phyloP scores from a whole-genome alignment of 768 basidiomycete genomes.

The Rhodotorula paludigena region DNA sequence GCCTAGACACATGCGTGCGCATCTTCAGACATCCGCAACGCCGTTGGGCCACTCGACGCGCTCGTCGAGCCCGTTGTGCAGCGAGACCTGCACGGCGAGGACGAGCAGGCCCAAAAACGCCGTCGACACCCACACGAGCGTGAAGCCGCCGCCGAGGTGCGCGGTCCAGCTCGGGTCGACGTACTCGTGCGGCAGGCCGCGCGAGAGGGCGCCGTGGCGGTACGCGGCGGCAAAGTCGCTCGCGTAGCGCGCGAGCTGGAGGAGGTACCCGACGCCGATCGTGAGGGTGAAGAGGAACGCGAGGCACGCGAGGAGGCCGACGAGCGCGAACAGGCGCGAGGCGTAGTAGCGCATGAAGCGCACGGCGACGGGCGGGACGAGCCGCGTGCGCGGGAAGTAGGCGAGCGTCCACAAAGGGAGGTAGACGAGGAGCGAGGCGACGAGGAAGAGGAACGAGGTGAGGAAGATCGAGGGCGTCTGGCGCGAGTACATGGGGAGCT shows the following conservation, averaged over 20 bases:
- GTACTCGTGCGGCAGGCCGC: not conserved
- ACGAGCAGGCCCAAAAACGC: not conserved
- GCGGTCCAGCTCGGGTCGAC: not conserved
- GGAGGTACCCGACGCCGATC: slow-evolving; percentile 34
- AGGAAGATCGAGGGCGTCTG: slow-evolving; percentile 31
- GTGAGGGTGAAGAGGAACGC: slow-evolving; percentile 22
- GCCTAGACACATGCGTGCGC: too few relatives aligned
- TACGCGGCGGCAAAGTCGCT: slow-evolving; percentile 5
- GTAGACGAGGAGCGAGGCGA: slow-evolving; percentile 23
- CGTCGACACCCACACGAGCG: slow-evolving; percentile 20
- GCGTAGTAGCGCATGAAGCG: slow-evolving; percentile 22
- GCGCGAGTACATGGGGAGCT: slow-evolving; percentile 18
- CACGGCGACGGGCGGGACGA: not conserved
- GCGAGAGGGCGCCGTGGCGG: slow-evolving; percentile 1
- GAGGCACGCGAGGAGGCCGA: slow-evolving; percentile 13
- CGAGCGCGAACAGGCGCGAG: slow-evolving; percentile 1
- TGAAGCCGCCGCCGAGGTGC: slow-evolving; percentile 14
- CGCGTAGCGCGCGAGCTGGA: not conserved
- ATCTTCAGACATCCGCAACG: too few relatives aligned
- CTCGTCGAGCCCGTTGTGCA: slow-evolving; percentile 36
- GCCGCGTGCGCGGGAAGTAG: slow-evolving; percentile 31
- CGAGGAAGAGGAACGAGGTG: slow-evolving; percentile 9
- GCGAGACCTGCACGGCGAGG: slow-evolving; percentile 12
- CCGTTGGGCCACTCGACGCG: slow-evolving; percentile 23
- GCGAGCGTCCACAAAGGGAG: slow-evolving; percentile 36